Evolutionary conservation across 257 asterid species (phyloP).

Genomic region (Nicotiana obtusifolia): DNA sequence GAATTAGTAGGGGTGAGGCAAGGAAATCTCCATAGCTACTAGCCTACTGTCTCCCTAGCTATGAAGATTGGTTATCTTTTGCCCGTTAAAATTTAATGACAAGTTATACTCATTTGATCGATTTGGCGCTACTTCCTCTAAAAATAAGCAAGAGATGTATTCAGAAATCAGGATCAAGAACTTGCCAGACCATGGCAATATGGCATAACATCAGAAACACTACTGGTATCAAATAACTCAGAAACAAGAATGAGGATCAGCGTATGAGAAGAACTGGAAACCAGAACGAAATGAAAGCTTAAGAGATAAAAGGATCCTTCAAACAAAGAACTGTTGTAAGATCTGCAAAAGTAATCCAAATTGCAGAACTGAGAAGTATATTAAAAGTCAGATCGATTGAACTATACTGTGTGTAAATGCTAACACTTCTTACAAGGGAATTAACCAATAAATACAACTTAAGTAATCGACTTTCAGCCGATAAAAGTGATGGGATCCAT

Average conservation of each 20-base stretch:
- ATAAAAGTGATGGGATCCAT: no score
- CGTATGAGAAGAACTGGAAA: neutral
- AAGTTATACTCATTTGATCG: no score
- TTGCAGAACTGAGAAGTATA: neutral
- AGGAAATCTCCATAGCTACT: no score
- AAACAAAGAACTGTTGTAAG: neutral
- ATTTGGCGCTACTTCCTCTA: no score
- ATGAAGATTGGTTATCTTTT: no score
- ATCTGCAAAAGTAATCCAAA: neutral
- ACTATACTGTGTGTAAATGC: neutral
- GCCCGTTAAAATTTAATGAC: no score
- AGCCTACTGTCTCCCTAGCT: no score
- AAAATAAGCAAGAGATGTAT: no score
- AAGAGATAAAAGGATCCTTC: neutral
- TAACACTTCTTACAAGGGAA: neutral
- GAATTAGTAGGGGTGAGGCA: neutral
- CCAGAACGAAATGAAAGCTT: neutral
- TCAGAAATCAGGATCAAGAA: no score
- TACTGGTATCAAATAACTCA: neutral
- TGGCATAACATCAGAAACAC: neutral
- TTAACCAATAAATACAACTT: neutral
- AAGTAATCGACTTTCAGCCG: no score
- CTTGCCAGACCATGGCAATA: no score
- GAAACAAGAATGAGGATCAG: neutral
- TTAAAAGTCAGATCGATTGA: neutral